Conservation (phyloP, 257 asterid genomes). For the Primulina huaijiensis region DNA sequence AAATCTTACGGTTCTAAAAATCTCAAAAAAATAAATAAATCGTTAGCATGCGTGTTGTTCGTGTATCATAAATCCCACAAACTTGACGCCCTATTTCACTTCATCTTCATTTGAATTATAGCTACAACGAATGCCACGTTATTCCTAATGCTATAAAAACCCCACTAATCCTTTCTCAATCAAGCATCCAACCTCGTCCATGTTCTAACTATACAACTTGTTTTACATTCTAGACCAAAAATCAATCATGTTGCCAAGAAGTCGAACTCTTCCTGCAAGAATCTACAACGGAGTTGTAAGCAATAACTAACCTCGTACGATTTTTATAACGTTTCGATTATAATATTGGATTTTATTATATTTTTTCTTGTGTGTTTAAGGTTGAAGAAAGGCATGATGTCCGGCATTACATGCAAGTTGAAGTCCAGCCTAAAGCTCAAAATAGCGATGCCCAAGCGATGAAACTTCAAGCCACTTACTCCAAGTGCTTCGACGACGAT, state of each 20-base stretch:
- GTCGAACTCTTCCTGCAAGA: slow-evolving; percentile 42
- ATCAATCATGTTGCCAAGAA: slow-evolving; percentile 34
- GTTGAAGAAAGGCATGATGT: slow-evolving; percentile 39
- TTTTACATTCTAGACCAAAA: background rate
- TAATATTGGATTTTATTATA: too few relatives aligned
- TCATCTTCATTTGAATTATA: background rate
- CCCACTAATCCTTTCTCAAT: background rate
- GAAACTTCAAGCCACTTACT: slow-evolving; percentile 34
- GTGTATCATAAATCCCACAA: too few relatives aligned
- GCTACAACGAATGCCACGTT: slow-evolving; percentile 12
- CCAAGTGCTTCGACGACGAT: slow-evolving; percentile 45
- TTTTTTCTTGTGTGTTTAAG: slow-evolving; percentile 15
- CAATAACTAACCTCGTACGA: background rate
- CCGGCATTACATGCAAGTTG: slow-evolving; percentile 36
- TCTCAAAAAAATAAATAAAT: too few relatives aligned
- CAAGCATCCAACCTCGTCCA: background rate
- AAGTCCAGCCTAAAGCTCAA: slow-evolving; percentile 29
- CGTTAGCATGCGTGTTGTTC: too few relatives aligned
- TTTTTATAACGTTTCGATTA: too few relatives aligned
- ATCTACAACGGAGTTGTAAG: slow-evolving; percentile 33
- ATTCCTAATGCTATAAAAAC: slow-evolving; percentile 8
- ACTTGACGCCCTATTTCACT: too few relatives aligned
- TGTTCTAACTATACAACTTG: too few relatives aligned
- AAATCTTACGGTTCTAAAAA: too few relatives aligned
- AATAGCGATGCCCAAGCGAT: slow-evolving; percentile 26